Evolutionary conservation across 1,284 basidiomycete genomes (phyloP).

Genomic region (Apiotrichum siamense): DNA sequence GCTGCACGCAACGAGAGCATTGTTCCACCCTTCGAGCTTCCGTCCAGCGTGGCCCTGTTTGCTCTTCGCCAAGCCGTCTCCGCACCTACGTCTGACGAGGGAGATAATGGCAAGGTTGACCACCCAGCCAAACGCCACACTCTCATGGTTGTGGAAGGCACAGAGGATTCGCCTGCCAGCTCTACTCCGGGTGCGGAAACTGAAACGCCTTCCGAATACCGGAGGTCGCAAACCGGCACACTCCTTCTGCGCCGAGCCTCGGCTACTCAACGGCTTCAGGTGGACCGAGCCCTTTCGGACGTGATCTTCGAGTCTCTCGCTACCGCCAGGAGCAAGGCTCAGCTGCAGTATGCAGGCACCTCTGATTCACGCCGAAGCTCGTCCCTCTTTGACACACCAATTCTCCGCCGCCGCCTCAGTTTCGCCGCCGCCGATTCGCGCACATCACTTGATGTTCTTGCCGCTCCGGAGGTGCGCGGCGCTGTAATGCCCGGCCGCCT

Average conservation of each 20-base stretch:
- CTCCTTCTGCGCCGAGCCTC: slow-evolving; percentile 66
- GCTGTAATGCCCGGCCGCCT: neutral
- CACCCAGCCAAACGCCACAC: slow-evolving; percentile 9
- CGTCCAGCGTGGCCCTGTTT: slow-evolving; percentile 33
- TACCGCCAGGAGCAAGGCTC: slow-evolving; percentile 40
- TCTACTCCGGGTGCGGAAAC: neutral
- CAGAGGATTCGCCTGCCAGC: too few relatives aligned
- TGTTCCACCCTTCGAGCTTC: slow-evolving; percentile 43
- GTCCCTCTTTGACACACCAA: slow-evolving; percentile 28
- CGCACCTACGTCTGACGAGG: neutral
- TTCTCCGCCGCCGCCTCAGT: slow-evolving; percentile 34
- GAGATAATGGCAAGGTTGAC: neutral
- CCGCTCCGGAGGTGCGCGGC: slow-evolving; percentile 6
- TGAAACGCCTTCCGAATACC: slow-evolving; percentile 13
- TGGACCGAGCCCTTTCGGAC: slow-evolving; percentile 46
- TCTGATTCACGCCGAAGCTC: slow-evolving; percentile 19
- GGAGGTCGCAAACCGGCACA: slow-evolving; percentile 29
- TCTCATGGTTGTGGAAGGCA: slow-evolving; percentile 1
- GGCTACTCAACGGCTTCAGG: slow-evolving; percentile 56
- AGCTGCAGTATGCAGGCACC: slow-evolving; percentile 27
- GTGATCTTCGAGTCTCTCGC: slow-evolving; percentile 46
- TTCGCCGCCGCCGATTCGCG: slow-evolving; percentile 14
- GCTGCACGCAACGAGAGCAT: slow-evolving; percentile 38
- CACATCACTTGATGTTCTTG: slow-evolving; percentile 6
- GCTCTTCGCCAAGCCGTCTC: neutral